Percentiles rank a stretch among this genome's conserved stretches.
phyloP scores from a whole-genome alignment of 192 early-diverging fungal genomes.

The Coemansia sp. region DNA sequence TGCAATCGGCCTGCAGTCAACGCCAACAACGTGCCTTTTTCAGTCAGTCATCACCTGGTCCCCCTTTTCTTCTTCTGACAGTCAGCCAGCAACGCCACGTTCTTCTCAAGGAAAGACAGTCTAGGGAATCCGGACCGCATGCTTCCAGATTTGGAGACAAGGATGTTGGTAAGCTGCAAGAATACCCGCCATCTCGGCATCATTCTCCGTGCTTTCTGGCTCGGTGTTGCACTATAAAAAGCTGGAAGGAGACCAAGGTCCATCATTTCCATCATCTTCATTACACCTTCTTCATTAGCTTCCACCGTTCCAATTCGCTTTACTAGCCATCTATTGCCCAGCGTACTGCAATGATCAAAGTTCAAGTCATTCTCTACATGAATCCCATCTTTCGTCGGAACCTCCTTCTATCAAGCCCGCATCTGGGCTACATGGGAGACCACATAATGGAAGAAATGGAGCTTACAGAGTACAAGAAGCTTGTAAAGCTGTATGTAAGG shows the following conservation, averaged over 20 bases:
- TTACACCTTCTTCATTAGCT: background rate
- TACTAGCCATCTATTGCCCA: background rate
- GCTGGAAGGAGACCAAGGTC: too few species aligned
- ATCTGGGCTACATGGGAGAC: background rate
- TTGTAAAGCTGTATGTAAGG: background rate
- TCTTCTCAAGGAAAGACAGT: background rate
- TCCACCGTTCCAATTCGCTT: background rate
- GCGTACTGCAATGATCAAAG: background rate
- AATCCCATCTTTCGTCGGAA: background rate
- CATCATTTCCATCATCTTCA: background rate
- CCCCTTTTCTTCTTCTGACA: background rate
- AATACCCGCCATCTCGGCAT: background rate
- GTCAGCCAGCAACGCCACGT: background rate
- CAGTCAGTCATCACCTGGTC: background rate
- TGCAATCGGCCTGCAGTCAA: background rate
- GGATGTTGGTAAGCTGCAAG: background rate
- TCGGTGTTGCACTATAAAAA: background rate
- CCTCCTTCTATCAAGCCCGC: background rate
- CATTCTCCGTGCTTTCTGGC: background rate
- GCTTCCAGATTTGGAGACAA: too few species aligned
- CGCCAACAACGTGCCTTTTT: background rate
- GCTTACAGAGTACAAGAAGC: background rate
- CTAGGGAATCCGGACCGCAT: background rate
- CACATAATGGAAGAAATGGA: background rate
- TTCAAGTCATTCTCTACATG: background rate